Evolutionary conservation across 2,329 filamentous ascomycete species (phyloP), one percentile per base, ranked within the genome.

Genomic region (Trichoderma endophyticum): DNA sequence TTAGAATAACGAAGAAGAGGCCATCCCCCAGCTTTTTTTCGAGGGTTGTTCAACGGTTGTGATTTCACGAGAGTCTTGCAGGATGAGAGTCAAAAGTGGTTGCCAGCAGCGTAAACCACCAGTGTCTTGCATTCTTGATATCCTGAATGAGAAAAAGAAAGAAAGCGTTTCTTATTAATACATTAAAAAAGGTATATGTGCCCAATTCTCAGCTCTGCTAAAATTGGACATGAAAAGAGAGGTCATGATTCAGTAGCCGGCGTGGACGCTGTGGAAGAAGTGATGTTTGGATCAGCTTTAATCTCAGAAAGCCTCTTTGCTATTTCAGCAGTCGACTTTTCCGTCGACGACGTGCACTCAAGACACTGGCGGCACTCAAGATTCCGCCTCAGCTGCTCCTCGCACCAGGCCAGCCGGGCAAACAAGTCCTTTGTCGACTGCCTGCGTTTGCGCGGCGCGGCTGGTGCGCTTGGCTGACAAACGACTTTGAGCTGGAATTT

Each of bases 1-100:
- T 69, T 51, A 69, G 14, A 61, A 51, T 69, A 34, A 69, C 66
- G 66, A 69, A 69, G 56, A 61, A 61, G 54, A 60, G 66, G 54
- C 56, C 66, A 69, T 69, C 34, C 66, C 66, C 66, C 66, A 69
- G 56, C 26, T 67, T 69, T 69, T 67, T 69, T 69, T 69, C 21
- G 30, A 67, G 9, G 9, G 21, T 26, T 21, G 34, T 28, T 24
- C 5, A 32, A 39, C 21, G 51, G 28, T 21, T 7, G 1, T 60
- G n/a, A n/a, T 30, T 32, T 66, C 54, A 51, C 63, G 43, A 66
- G 63, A 26, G 1, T 15, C 60, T 63, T 30, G 28, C 6, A 8
- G 15, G 14, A 1, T 14, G 2, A 66, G 30, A 21, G 6, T 15
- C 1, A 28, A 7, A 32, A 43, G 30, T 51, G 62, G 8, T 65